A percentile compares a stretch with the other conserved stretches of the same genome.
These are phyloP conservation scores for Chimonanthus salicifolius DNA, from an alignment of 164 flowering plant species.

Conservation along the genomic window DNA sequence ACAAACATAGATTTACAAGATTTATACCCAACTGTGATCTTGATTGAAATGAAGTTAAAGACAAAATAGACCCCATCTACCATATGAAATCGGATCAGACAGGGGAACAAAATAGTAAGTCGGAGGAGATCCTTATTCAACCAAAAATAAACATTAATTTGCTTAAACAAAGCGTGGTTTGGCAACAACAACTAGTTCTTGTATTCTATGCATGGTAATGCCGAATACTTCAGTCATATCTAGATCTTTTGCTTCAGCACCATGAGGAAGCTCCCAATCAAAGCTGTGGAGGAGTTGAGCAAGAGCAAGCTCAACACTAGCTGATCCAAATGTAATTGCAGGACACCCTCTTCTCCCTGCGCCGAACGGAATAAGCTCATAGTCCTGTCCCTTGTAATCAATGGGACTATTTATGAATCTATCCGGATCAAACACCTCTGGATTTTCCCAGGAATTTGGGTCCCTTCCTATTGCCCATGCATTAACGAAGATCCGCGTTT, in stretches of 20 bases:
- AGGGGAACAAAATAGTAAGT: too few relatives aligned
- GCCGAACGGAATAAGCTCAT: conserved; percentile 23
- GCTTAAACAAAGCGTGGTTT: background rate
- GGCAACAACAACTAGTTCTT: background rate
- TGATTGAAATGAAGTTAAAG: too few relatives aligned
- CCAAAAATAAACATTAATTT: too few relatives aligned
- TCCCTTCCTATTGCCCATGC: conserved; percentile 56
- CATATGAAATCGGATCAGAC: too few relatives aligned
- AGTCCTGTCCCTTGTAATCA: conserved; percentile 43
- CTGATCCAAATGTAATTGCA: conserved; percentile 4
- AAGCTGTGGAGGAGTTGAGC: conserved; percentile 9
- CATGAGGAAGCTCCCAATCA: conserved; percentile 5
- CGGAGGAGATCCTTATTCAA: too few relatives aligned
- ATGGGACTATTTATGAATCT: conserved; percentile 37
- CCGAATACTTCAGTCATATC: conserved; percentile 7
- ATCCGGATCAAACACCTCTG: conserved; percentile 42
- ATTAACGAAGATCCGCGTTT: conserved; percentile 40
- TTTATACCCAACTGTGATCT: too few relatives aligned
- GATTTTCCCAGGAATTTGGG: conserved; percentile 35
- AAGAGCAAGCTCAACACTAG: conserved; percentile 6
- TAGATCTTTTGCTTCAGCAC: background rate
- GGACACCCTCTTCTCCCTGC: conserved; percentile 10
- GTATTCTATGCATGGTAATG: background rate
- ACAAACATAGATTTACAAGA: too few relatives aligned
- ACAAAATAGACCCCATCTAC: too few relatives aligned